A percentile compares a stretch with the other conserved stretches of the same genome.
These are phyloP conservation scores for Tremellales sp. DNA, from an alignment of 1,284 basidiomycete genomes.

Conservation along the genomic window DNA sequence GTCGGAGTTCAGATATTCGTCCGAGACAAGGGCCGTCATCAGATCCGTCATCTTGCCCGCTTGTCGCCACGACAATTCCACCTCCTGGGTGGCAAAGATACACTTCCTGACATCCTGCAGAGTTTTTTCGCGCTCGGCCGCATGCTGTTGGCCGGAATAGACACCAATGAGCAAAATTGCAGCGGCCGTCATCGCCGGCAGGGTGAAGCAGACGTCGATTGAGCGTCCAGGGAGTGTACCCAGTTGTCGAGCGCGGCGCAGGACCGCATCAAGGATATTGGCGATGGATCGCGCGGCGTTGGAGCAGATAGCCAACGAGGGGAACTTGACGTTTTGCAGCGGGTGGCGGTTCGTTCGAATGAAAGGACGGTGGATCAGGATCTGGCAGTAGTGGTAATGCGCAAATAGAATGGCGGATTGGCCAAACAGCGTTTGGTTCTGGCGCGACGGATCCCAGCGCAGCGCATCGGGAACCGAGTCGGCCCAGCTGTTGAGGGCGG, in stretches of 20 bases:
- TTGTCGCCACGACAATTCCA: constrained; percentile 54
- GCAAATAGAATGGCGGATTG: constrained; percentile 67
- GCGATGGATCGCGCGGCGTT: constrained; percentile 76
- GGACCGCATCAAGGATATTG: constrained; percentile 59
- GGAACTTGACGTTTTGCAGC: constrained; percentile 45
- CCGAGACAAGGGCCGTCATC: constrained; percentile 30
- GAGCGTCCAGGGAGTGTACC: constrained; percentile 50
- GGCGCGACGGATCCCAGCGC: constrained; percentile 69
- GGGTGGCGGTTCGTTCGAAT: constrained; percentile 56
- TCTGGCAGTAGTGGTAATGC: constrained; percentile 62
- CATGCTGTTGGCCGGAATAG: constrained; percentile 64
- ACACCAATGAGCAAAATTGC: constrained; percentile 68
- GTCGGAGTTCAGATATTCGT: no score
- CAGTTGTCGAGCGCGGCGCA: constrained; percentile 32
- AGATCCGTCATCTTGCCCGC: constrained; percentile 45
- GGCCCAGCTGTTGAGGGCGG: constrained; percentile 68
- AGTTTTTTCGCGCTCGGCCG: constrained; percentile 58
- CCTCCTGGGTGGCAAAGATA: constrained; percentile 57
- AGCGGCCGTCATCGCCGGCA: constrained; percentile 59
- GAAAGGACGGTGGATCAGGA: constrained; percentile 75
- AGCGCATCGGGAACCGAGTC: constrained; percentile 64
- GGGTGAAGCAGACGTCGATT: constrained; percentile 33
- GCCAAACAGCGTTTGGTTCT: constrained; percentile 61
- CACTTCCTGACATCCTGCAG: constrained; percentile 69
- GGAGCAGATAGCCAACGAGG: constrained; percentile 75